phyloP scores from a whole-genome alignment of 2,329 filamentous ascomycete species.

The Pyrenophora graminea region DNA sequence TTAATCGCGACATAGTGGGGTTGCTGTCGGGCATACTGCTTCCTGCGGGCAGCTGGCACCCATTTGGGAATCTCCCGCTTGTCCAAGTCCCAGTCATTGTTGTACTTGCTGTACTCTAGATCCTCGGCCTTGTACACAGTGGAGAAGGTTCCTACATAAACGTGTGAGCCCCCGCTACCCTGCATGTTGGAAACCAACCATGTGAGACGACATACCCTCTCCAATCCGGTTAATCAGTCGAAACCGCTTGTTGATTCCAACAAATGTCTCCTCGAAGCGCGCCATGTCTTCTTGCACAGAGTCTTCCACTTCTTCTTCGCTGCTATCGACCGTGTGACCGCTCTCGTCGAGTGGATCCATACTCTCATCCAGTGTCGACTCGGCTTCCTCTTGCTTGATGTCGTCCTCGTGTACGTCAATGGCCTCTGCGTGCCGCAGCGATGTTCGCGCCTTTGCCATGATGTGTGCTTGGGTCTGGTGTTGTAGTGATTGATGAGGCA shows the following conservation, averaged over 20 bases:
- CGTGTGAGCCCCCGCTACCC: conserved; percentile 31
- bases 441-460: conserved; percentile 41
- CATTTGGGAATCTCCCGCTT: conserved; percentile 68
- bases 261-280: conserved; percentile 79
- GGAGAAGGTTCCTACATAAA: conserved; percentile 80
- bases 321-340: conserved; percentile 52
- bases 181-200: conserved; percentile 35
- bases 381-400: conserved; percentile 44
- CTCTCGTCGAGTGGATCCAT: conserved; percentile 56
- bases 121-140: conserved; percentile 99
- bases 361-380: conserved; percentile 53
- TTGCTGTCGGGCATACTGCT: conserved; percentile 48
- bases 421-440: conserved; percentile 32
- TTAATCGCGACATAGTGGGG: conserved; percentile 93
- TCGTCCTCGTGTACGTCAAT: conserved; percentile 37
- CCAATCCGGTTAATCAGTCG: conserved; percentile 95
- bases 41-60: conserved; percentile 67
- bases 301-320: conserved; percentile 65
- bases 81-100: conserved; percentile 83
- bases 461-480: conserved; percentile 11
- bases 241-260: conserved; percentile 80
- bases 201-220: conserved; percentile 66
- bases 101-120: conserved; percentile 77
- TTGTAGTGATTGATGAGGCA: conserved; percentile 14
- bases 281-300: conserved; percentile 83